Conservation (phyloP, 306 rosid species). For the Luffa acutangula region DNA sequence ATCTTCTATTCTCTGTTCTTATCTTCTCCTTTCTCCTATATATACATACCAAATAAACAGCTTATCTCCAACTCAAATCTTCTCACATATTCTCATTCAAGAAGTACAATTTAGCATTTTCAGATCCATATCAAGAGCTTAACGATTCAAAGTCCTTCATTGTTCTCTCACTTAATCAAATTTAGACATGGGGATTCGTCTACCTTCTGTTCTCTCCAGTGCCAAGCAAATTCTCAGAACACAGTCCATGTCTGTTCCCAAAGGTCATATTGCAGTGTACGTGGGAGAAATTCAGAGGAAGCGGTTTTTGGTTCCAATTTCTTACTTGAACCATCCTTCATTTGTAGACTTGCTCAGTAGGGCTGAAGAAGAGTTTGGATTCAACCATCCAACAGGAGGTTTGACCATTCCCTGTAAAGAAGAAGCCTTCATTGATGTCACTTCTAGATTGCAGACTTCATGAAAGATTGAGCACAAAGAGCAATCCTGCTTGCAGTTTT, state of each 20-base stretch:
- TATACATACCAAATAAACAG: not conserved
- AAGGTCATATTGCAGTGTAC: slow-evolving; percentile 37
- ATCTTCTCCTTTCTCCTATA: not conserved
- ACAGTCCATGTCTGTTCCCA: slow-evolving; percentile 17
- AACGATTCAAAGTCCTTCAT: not conserved
- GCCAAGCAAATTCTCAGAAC: not conserved
- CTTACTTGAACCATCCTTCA: slow-evolving; percentile 30
- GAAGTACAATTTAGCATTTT: not conserved
- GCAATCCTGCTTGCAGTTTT: not conserved
- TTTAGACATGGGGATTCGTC: slow-evolving; percentile 5
- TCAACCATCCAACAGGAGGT: slow-evolving; percentile 15
- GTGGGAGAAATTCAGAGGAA: slow-evolving; percentile 34
- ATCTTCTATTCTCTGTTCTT: not conserved
- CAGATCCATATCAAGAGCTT: not conserved
- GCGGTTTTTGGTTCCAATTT: slow-evolving; percentile 29
- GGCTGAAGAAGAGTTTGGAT: slow-evolving; percentile 46
- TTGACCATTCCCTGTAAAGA: slow-evolving; percentile 19
- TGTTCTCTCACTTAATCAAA: not conserved
- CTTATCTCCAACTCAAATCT: not conserved
- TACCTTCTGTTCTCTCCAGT: not conserved
- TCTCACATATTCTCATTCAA: slow-evolving; percentile 1
- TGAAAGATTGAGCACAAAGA: not conserved
- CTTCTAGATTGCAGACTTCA: slow-evolving; percentile 1
- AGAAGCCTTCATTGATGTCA: slow-evolving; percentile 11
- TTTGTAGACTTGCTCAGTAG: slow-evolving; percentile 27